Evolutionary conservation across 257 asterid species (phyloP).

Genomic region (Anisodus acutangulus): DNA sequence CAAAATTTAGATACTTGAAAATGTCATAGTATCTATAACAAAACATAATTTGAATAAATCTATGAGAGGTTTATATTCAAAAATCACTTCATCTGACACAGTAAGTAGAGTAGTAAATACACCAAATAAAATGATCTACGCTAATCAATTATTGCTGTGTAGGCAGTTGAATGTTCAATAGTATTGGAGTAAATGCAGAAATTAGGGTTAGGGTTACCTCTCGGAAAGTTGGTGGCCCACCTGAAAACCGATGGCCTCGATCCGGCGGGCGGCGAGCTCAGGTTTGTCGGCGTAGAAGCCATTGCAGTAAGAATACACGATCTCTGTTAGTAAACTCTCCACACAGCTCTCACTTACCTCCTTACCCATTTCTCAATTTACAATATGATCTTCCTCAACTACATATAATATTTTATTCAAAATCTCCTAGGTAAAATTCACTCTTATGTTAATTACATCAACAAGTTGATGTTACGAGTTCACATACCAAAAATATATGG

Average conservation of each 20-base stretch:
- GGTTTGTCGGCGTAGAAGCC: slow-evolving; percentile 88
- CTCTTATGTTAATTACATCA: too few relatives aligned
- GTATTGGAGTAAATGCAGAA: too few relatives aligned
- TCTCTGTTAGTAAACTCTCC: slow-evolving; percentile 86
- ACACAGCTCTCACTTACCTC: slow-evolving; percentile 94
- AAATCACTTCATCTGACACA: neutral
- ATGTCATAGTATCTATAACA: neutral
- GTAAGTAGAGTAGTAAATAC: neutral
- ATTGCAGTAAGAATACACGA: slow-evolving; percentile 74
- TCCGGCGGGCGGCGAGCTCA: slow-evolving; percentile 94
- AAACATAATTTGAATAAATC: neutral
- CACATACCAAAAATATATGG: too few relatives aligned
- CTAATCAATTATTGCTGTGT: neutral
- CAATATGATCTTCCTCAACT: too few relatives aligned
- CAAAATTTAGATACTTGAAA: slow-evolving; percentile 8
- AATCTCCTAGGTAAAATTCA: too few relatives aligned
- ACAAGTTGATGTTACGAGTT: too few relatives aligned
- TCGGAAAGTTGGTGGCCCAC: slow-evolving; percentile 94
- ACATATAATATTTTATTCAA: too few relatives aligned
- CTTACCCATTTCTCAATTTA: slow-evolving; percentile 51
- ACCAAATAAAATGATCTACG: neutral
- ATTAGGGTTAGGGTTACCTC: slow-evolving; percentile 48
- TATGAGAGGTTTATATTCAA: neutral
- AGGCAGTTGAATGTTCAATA: neutral
- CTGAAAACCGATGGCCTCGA: slow-evolving; percentile 94